phyloP scores from a whole-genome alignment of 768 basidiomycete genomes.

The Tylopilus cervinicoccineus region DNA sequence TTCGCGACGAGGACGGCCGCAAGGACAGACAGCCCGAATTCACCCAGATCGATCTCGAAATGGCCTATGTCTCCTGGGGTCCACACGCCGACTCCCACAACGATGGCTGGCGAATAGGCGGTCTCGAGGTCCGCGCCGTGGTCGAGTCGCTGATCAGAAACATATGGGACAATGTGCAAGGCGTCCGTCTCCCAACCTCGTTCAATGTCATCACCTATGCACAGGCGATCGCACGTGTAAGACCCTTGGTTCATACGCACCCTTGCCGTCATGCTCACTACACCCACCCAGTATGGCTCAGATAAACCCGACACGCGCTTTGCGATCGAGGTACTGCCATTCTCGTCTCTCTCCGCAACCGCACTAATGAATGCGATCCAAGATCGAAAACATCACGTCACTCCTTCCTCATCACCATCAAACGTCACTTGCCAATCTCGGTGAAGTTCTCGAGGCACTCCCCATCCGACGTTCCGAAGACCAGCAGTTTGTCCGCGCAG shows the following conservation, averaged over 20 bases:
- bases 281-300: constrained; percentile 72
- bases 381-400: constrained; percentile 35
- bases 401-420: constrained; percentile 27
- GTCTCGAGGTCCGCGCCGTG: constrained; percentile 71
- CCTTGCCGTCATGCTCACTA: constrained; percentile 16
- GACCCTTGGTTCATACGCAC: constrained; percentile 20
- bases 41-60: constrained; percentile 95
- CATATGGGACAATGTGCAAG: constrained; percentile 74
- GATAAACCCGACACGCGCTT: constrained; percentile 95
- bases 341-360: background rate
- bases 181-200: constrained; percentile 50
- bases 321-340: constrained; percentile 67
- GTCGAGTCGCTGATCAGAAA: constrained; percentile 70
- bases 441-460: constrained; percentile 31
- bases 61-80: constrained; percentile 92
- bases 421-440: constrained; percentile 20
- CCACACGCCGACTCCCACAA: constrained; percentile 12
- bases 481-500: constrained; percentile 27
- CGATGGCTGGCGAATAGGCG: constrained; percentile 80
- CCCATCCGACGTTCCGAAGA: constrained; percentile 30
- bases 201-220: constrained; percentile 86
- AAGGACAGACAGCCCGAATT: constrained; percentile 97
- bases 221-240: constrained; percentile 86
- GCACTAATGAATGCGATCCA: constrained; percentile 11
- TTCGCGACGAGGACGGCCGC: constrained; percentile 92